phyloP scores from a whole-genome alignment of 345 rosid genomes.

The Hypericum androsaemum region DNA sequence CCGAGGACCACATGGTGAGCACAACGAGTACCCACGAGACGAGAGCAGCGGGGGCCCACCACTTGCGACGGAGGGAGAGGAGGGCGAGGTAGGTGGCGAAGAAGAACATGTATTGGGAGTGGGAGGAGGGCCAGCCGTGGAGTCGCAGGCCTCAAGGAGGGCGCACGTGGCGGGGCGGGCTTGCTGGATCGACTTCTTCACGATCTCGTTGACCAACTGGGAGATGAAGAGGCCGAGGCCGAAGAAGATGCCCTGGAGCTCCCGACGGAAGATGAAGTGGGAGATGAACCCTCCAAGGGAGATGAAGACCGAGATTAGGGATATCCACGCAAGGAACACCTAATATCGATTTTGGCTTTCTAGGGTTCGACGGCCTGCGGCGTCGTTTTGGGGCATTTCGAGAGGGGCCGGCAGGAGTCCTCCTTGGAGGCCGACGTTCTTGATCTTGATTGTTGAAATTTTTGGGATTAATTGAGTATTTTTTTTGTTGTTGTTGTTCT shows the following conservation, averaged over 20 bases:
- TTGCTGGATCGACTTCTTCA: slow-evolving; percentile 63
- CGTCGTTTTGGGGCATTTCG: no score
- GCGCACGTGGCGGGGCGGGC: slow-evolving; percentile 82
- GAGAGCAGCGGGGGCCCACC: slow-evolving; percentile 26
- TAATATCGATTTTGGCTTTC: no score
- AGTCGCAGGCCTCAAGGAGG: slow-evolving; percentile 83
- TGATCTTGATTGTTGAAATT: no score
- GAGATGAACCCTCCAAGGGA: slow-evolving; percentile 80
- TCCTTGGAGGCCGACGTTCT: no score
- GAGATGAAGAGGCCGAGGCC: slow-evolving; percentile 69
- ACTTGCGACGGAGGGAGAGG: slow-evolving; percentile 41
- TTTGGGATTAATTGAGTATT: no score
- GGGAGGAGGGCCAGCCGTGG: slow-evolving; percentile 98
- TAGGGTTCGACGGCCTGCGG: no score
- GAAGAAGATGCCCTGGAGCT: no score
- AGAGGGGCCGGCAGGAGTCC: no score
- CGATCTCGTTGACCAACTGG: slow-evolving; percentile 64
- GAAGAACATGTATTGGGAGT: slow-evolving; percentile 85
- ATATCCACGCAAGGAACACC: slow-evolving; percentile 84
- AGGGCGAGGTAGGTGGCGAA: slow-evolving; percentile 60
- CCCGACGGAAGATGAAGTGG: slow-evolving; percentile 88
- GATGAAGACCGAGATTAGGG: slow-evolving; percentile 85
- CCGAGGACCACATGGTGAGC: slow-evolving; percentile 80
- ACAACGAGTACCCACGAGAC: slow-evolving; percentile 59
- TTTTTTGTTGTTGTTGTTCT: no score